These are phyloP conservation scores for Cladophialophora yegresii DNA, from an alignment of 2,329 filamentous ascomycete genomes.

Conservation along the genomic window DNA sequence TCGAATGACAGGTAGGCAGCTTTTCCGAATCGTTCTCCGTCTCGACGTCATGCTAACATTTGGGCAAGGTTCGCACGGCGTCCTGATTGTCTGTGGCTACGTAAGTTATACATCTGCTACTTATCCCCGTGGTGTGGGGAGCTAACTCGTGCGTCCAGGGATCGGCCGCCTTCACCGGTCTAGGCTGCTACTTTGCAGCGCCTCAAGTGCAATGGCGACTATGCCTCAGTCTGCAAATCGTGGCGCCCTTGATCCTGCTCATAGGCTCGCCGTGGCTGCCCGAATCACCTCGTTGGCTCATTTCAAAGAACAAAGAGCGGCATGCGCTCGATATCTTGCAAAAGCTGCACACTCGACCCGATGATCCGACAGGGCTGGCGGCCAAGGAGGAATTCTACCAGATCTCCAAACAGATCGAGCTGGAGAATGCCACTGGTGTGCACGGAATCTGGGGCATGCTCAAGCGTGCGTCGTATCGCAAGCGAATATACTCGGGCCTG, in stretches of 20 bases:
- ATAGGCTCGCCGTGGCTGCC: slow-evolving; percentile 43
- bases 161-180: slow-evolving; percentile 18
- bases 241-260: slow-evolving; percentile 46
- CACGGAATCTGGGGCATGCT: slow-evolving; percentile 46
- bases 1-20: slow-evolving; percentile 20
- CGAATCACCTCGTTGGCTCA: slow-evolving; percentile 49
- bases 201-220: slow-evolving; percentile 21
- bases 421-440: slow-evolving; percentile 41
- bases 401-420: slow-evolving; percentile 49
- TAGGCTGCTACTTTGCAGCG: slow-evolving; percentile 20
- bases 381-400: slow-evolving; percentile 48
- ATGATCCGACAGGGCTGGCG: slow-evolving; percentile 43
- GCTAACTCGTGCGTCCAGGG: slow-evolving; percentile 10
- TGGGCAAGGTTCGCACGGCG: slow-evolving; percentile 15
- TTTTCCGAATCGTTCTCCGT: neutral
- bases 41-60: slow-evolving; percentile 9
- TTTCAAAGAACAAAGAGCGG: slow-evolving; percentile 45
- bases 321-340: slow-evolving; percentile 46
- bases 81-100: slow-evolving; percentile 21
- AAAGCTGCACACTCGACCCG: slow-evolving; percentile 47
- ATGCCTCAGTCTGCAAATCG: slow-evolving; percentile 41
- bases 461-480: slow-evolving; percentile 45
- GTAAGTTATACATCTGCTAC: slow-evolving; percentile 9
- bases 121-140: neutral
- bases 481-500: slow-evolving; percentile 35